Evolutionary conservation across 1,284 basidiomycete genomes (phyloP).

Genomic region (Trametes versicolor): DNA sequence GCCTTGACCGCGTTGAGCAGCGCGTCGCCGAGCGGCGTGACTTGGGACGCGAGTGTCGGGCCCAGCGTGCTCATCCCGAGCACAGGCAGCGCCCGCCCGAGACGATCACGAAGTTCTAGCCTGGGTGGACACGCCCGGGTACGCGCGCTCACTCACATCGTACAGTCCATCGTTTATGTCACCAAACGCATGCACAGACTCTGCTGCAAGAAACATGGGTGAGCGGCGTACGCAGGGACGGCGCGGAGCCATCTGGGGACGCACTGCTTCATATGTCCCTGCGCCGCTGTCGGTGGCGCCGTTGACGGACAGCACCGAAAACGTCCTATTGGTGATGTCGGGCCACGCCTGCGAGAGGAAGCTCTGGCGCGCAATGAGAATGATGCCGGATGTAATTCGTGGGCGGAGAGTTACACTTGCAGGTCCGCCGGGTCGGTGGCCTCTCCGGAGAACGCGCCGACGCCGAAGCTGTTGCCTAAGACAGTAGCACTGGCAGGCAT

Average conservation of each 20-base stretch:
- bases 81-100: background rate
- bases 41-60: constrained; percentile 63
- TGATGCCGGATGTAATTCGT: background rate
- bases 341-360: constrained; percentile 58
- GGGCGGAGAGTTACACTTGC: constrained; percentile 39
- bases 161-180: constrained; percentile 61
- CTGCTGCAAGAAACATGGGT: background rate
- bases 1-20: constrained; percentile 56
- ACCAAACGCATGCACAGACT: constrained; percentile 49
- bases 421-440: constrained; percentile 59
- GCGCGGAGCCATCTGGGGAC: background rate
- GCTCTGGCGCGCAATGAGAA: constrained; percentile 43
- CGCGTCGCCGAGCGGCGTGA: constrained; percentile 67
- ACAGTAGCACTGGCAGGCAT: constrained; percentile 53
- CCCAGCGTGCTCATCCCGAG: background rate
- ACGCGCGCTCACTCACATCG: constrained; percentile 52
- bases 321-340: constrained; percentile 48
- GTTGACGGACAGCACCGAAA: constrained; percentile 2
- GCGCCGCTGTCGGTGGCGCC: constrained; percentile 3
- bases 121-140: constrained; percentile 28
- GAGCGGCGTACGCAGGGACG: background rate
- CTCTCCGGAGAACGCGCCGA: constrained; percentile 61
- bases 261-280: constrained; percentile 15
- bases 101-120: constrained; percentile 32
- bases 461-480: constrained; percentile 56